phyloP scores from a whole-genome alignment of 306 rosid species.

The Pueraria montana region DNA sequence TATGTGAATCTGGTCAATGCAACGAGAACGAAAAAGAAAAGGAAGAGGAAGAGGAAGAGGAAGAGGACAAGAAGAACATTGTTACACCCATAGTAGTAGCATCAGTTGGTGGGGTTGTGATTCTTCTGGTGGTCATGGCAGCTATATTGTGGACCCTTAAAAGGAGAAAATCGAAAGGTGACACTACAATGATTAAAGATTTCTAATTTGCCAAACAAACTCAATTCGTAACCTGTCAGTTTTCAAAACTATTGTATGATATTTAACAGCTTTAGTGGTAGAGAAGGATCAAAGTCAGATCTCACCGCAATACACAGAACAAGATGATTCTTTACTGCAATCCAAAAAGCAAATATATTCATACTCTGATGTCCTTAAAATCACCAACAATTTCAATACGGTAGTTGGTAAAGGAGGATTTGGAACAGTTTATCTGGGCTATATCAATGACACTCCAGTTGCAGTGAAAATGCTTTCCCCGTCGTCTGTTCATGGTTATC shows the following conservation, averaged over 20 bases:
- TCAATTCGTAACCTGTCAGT: neutral
- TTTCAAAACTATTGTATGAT: neutral
- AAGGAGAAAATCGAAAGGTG: constrained; percentile 41
- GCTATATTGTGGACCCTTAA: constrained; percentile 32
- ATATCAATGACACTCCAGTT: constrained; percentile 51
- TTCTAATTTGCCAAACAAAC: neutral
- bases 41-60: neutral
- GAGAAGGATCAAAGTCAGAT: neutral
- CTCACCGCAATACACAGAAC: neutral
- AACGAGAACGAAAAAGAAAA: neutral
- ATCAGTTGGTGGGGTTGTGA: constrained; percentile 48
- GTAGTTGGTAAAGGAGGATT: constrained; percentile 60
- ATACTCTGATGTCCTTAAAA: constrained; percentile 40
- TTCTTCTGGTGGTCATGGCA: constrained; percentile 33
- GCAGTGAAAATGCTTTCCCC: constrained; percentile 67
- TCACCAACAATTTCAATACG: constrained; percentile 58
- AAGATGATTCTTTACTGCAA: neutral
- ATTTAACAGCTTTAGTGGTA: neutral
- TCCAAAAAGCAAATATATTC: constrained; percentile 42
- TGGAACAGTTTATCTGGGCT: constrained; percentile 57
- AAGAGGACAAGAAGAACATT: neutral
- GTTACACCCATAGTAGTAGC: constrained; percentile 47
- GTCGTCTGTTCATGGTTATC: constrained; percentile 56
- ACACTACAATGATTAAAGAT: too few species aligned
- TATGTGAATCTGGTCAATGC: constrained; percentile 46